Base-by-base conservation (phyloP, 2,329 filamentous ascomycete genomes). In the Phialophora verrucosa region DNA sequence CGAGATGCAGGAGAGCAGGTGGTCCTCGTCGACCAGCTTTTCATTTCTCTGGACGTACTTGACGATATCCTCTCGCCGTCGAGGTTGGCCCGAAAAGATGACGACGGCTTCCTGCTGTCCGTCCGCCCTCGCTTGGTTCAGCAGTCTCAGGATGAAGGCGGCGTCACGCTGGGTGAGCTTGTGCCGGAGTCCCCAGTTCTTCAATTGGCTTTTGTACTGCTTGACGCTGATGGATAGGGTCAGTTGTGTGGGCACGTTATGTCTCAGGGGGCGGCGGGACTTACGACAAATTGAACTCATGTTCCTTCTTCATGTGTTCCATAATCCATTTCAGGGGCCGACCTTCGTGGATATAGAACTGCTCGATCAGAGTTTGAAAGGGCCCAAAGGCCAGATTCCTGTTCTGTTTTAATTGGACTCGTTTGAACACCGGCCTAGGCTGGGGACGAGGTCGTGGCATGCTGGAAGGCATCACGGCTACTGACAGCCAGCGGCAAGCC, bases 151-250 rank as follows among this genome's bases (percentile, higher is more conserved):
- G 55, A 65, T 67, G 38, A 60, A 64, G 50, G 68, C 68, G 47
- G 68, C 68, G 56, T 69, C 68, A 12, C 25, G 44, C 38, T 38
- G 49, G 17, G 50, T 67, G 31, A 67, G 62, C 14, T 69, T 63
- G 25, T 63, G 65, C 59, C 59, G 62, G 53, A 67, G 58, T 7
- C 61, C 62, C 68, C 68, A 69, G 31, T 23, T 61, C 23, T 61
- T 59, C 32, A 69, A 53, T 57, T 67, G 58, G 32, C 35, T 60
- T 44, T 69, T 69, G 59, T 66, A 69, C 42, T 67, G 68, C 29
- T 69, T 69, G 25, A 50, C 32, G 27, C 62, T 69, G 58, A 23
- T 23, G 14, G 20, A 17, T 62, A 14, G 17, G 38, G 29, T 61
- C 27, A 60, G 63, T 38, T 1, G 32, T 25, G 53, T 35, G 27